Base-by-base conservation (phyloP, 305 asterid genomes). In the Fraxinus baroniana region DNA sequence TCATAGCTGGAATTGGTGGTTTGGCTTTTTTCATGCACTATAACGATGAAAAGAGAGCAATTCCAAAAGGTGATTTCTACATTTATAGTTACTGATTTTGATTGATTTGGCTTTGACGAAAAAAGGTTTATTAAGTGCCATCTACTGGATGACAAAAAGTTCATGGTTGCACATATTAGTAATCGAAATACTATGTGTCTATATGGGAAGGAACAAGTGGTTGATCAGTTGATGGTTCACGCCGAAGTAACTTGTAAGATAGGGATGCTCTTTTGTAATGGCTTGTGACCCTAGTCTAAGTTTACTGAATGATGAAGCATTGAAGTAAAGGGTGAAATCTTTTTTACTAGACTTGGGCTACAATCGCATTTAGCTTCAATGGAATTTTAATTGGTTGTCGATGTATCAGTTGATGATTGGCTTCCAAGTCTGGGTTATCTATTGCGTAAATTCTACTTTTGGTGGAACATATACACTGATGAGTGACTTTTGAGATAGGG, bases 41-140 rank as follows among this genome's bases (percentile, higher is more conserved):
- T 82, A 96, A 93, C 49, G 99, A 96, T 91, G 97, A 95, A 87
- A 89, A 80, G 89, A 90, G 99, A 89, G 98, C 92, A 49, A 89
- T 93, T 79, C 91, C 89, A 39, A 96, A 93, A 94, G 99, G 99
- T 94, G 82, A 73, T 82, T 26, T 60, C 33, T 12, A 20, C 20
- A 4, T 84, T 44, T 75, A 64, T 7, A 37, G 28, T 70, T 49
- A n/a, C n/a, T 79, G 44, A 18, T 74, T 46, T 74, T 37, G 28
- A 49, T 18, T 44, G 32, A 37, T 24, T 46, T 39, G 57, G 17
- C 30, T 22, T 26, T 9, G 3, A 74, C 4, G 8, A 18, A 15
- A 41, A 77, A 26, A 64, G 70, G 33, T 62, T 62, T 22, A 20
- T 3, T 62, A 9, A 24, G 72, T 62, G 72, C 13, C 72, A 2